Conservation (phyloP, 495 filamentous ascomycete genomes). For the Talaromyces wortmannii region DNA sequence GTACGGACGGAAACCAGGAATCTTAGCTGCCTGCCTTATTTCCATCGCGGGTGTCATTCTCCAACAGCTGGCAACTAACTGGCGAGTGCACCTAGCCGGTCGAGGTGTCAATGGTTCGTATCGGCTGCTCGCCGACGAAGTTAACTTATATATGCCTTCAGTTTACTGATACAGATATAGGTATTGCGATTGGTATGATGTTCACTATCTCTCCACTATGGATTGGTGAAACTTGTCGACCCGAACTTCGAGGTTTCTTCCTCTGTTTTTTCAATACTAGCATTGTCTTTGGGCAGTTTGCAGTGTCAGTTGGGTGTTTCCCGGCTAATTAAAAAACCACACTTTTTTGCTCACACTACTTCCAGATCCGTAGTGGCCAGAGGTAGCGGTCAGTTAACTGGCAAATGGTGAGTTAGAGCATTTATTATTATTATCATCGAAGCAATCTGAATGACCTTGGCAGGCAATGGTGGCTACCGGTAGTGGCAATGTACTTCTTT, state of each 20-base stretch:
- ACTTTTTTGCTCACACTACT: background rate
- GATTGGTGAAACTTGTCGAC: slow-evolving; percentile 19
- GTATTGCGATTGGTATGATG: slow-evolving; percentile 6
- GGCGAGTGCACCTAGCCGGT: slow-evolving; percentile 12
- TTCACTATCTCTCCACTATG: slow-evolving; percentile 18
- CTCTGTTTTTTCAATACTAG: slow-evolving; percentile 20
- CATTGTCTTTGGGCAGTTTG: slow-evolving; percentile 15
- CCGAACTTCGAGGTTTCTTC: slow-evolving; percentile 16
- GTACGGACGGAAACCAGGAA: slow-evolving; percentile 16
- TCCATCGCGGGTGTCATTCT: slow-evolving; percentile 11
- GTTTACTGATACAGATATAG: background rate
- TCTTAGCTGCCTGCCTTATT: slow-evolving; percentile 8
- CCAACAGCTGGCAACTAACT: slow-evolving; percentile 14
- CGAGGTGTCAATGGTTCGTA: slow-evolving; percentile 14
- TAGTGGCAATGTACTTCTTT: slow-evolving; percentile 16
- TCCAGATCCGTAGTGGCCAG: background rate
- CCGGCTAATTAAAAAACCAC: background rate
- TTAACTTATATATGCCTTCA: background rate
- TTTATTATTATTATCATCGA: background rate
- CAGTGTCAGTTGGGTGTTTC: slow-evolving; percentile 5
- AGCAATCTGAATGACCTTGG: background rate
- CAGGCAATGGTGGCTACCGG: slow-evolving; percentile 18
- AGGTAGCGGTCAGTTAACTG: background rate
- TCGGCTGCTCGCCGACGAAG: background rate
- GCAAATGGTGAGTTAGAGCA: slow-evolving; percentile 2